Evolutionary conservation across 306 rosid genomes (phyloP).

Genomic region (Coriaria nepalensis): DNA sequence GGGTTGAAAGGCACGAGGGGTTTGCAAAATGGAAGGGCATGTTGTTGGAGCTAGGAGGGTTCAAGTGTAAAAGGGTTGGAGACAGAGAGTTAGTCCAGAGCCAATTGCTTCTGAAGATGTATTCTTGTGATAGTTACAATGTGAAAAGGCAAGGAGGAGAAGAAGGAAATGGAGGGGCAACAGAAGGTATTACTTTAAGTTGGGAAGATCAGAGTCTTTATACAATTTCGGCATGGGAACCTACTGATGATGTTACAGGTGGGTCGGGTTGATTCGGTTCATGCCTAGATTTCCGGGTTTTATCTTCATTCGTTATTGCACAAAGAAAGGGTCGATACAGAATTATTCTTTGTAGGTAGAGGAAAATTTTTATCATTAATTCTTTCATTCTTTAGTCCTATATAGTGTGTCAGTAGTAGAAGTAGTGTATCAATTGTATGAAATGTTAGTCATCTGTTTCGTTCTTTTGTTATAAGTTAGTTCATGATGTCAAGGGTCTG

Average conservation of each 20-base stretch:
- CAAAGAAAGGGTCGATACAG: too few species aligned
- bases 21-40: slow-evolving; percentile 62
- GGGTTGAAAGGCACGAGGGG: slow-evolving; percentile 73
- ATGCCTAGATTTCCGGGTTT: too few species aligned
- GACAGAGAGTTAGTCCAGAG: slow-evolving; percentile 65
- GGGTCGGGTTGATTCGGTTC: slow-evolving; percentile 15
- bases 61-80: slow-evolving; percentile 28
- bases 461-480: too few species aligned
- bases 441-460: too few species aligned
- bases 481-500: too few species aligned
- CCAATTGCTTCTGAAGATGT: slow-evolving; percentile 69
- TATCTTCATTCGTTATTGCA: too few species aligned
- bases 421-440: too few species aligned
- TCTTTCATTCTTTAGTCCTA: too few species aligned
- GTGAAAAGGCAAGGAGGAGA: slow-evolving; percentile 41
- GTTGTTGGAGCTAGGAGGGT: slow-evolving; percentile 73
- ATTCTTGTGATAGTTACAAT: slow-evolving; percentile 30
- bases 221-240: slow-evolving; percentile 81
- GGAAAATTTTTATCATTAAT: too few species aligned
- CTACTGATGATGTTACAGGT: slow-evolving; percentile 50
- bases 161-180: slow-evolving; percentile 36
- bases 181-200: slow-evolving; percentile 37
- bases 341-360: too few species aligned
- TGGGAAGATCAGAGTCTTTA: slow-evolving; percentile 73
- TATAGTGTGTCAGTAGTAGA: too few species aligned